A percentile compares a stretch with the other conserved stretches of the same genome.
Conservation (phyloP, 176 grass and related monocot species). For the Neostapfia colusana region DNA sequence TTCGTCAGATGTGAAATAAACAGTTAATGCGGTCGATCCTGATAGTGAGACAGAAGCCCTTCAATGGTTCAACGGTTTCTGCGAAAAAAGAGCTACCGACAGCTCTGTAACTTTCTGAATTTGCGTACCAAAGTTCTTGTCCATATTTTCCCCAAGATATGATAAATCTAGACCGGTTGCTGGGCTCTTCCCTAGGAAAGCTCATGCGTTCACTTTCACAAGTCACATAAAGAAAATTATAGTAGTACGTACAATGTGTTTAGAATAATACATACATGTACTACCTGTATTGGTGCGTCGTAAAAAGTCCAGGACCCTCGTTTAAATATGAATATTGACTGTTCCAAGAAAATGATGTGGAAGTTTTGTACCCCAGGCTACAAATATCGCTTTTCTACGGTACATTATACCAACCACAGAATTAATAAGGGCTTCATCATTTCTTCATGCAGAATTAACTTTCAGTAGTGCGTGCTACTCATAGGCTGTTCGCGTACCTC, state of each 20-base stretch:
- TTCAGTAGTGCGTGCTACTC: background rate
- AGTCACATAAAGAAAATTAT: conserved; percentile 11
- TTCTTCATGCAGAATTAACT: conserved; percentile 18
- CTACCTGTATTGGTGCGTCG: background rate
- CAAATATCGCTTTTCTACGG: background rate
- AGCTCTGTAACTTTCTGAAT: background rate
- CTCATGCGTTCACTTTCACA: background rate
- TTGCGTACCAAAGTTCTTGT: background rate
- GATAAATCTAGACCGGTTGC: background rate
- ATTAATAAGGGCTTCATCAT: conserved; percentile 5
- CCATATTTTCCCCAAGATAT: background rate
- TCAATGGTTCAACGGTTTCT: background rate
- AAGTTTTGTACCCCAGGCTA: background rate
- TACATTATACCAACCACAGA: conserved; percentile 27
- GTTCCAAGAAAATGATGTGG: conserved; percentile 16
- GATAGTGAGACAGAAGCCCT: background rate
- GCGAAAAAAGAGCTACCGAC: conserved; percentile 29
- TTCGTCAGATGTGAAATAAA: background rate
- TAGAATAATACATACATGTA: background rate
- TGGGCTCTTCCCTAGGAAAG: background rate
- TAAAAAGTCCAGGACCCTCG: background rate
- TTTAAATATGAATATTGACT: conserved; percentile 29
- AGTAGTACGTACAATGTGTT: background rate
- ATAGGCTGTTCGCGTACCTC: background rate
- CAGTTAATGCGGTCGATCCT: background rate